Evolutionary conservation across 495 filamentous ascomycete genomes (phyloP).

Genomic region (Evernia prunastri): DNA sequence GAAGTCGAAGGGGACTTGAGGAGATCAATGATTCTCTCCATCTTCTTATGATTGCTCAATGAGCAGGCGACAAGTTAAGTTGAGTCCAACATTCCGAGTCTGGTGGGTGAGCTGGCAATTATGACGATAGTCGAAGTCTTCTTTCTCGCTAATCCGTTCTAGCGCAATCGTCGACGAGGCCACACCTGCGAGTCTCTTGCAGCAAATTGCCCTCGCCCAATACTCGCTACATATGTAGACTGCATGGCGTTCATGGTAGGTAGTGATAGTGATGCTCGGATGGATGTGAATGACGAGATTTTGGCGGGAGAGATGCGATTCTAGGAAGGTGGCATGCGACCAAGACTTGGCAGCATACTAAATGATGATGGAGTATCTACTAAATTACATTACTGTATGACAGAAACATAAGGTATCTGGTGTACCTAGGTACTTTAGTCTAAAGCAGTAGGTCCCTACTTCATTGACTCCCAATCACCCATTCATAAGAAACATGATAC

Average conservation of each 20-base stretch:
- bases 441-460: neutral
- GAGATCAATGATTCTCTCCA: constrained; percentile 15
- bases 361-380: too few species aligned
- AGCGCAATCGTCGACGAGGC: constrained; percentile 5
- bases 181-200: neutral
- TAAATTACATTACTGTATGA: neutral
- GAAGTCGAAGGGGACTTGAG: constrained; percentile 13
- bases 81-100: neutral
- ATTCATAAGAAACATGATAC: neutral
- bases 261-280: neutral
- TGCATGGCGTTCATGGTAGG: neutral
- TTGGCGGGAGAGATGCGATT: constrained; percentile 4
- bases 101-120: constrained; percentile 9
- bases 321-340: constrained; percentile 14
- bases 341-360: too few species aligned
- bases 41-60: constrained; percentile 6
- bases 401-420: neutral
- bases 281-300: neutral
- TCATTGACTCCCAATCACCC: neutral
- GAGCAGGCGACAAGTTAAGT: neutral
- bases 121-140: constrained; percentile 13
- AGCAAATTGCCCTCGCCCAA: neutral
- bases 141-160: constrained; percentile 8
- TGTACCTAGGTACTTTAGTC: too few species aligned
- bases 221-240: neutral